Evolutionary conservation across 169 alveolate species (phyloP), one percentile per base, ranked within the genome.

Genomic region (Neospora caninum): DNA sequence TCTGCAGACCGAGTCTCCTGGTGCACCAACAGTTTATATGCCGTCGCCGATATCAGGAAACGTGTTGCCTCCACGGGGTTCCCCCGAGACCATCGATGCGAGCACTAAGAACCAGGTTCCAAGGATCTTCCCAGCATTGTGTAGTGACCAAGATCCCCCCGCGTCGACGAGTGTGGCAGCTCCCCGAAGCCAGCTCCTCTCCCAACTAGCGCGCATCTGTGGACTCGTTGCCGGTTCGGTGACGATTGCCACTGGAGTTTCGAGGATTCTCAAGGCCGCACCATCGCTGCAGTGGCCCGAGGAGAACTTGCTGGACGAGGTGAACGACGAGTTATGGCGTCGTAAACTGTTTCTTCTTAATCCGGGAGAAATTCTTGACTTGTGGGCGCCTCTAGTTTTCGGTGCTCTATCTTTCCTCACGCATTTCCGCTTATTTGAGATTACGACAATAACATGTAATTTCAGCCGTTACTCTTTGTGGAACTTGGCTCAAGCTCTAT

Each of bases 11-110:
- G 89, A 82, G 42, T 82, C 89, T 6, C 89, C 89, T 18, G 89
- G 89, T 25, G 89, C 89, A 16, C 89, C 89, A n/a, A 82, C 89
- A 18, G 89, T 82, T 42, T 82, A 82, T 69, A 82, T 82, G 89
- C 89, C 89, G 49, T 82, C 89, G 54, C 89, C 89, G 36, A 42
- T 41, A 41, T 82, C 89, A 0, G 89, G 89, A n/a, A 45, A 31
- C 39, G 67, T 45, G 20, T 29, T 31, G 34, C 89, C 89, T 82
- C 58, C 67, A 22, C 38, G 67, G 39, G 38, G 18, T 27, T 42
- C 25, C 38, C 89, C 89, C 18, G 89, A 39, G 41, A 0, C 58
- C 53, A 42, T 16, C 39, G 69, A 45, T 34, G 43, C 84, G 0
- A 73, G 22, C 84, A 0, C 29, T 73, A 9, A 38, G 34, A 27